phyloP scores from a whole-genome alignment of 306 rosid species.

The Fragaria iinumae region DNA sequence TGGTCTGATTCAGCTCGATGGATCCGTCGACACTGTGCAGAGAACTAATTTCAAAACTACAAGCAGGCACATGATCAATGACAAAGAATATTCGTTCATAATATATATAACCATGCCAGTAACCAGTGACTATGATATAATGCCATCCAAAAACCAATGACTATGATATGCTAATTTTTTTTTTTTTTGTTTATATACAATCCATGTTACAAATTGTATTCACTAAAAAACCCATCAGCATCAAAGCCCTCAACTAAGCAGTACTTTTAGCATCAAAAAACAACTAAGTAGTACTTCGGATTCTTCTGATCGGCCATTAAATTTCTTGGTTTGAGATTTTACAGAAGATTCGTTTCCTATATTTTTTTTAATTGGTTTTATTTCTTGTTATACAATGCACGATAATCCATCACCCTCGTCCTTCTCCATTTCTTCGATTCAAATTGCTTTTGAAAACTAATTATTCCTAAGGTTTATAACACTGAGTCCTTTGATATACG shows the following conservation, averaged over 20 bases:
- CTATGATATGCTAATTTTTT: background rate
- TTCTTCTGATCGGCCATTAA: background rate
- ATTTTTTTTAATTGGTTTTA: too few relatives aligned
- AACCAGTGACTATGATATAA: background rate
- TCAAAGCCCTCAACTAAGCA: background rate
- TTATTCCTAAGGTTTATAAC: too few relatives aligned
- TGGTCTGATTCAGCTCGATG: background rate
- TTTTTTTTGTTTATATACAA: background rate
- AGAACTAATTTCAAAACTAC: background rate
- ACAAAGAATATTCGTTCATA: background rate
- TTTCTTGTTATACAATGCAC: too few relatives aligned
- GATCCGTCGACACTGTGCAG: background rate
- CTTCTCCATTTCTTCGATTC: background rate
- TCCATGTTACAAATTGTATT: background rate
- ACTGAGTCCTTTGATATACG: too few relatives aligned
- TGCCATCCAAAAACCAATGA: background rate
- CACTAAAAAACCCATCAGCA: too few relatives aligned
- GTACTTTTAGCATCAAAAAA: background rate
- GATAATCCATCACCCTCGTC: too few relatives aligned
- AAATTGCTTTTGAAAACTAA: background rate
- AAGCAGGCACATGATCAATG: background rate
- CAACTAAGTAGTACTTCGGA: background rate
- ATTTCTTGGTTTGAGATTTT: background rate
- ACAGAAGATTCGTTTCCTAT: background rate
- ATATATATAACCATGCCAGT: background rate